Evolutionary conservation across 805 yeast genomes (phyloP).

Genomic region (Starmerella lactis-condensi): DNA sequence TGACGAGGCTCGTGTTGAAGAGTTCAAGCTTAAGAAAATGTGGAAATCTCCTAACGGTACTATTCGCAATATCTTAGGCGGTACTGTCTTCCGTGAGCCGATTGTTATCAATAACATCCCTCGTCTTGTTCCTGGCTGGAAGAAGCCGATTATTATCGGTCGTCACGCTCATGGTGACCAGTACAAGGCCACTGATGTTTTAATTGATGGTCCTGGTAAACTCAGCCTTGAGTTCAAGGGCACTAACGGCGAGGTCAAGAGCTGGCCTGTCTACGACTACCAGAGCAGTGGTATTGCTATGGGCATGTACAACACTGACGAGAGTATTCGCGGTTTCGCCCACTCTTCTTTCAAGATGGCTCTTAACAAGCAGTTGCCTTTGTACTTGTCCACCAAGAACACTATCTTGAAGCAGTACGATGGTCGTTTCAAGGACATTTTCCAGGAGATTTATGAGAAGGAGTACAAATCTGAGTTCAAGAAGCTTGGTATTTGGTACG

Average conservation of each 20-base stretch:
- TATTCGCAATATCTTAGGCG: slow-evolving; percentile 84
- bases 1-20: slow-evolving; percentile 75
- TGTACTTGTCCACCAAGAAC: slow-evolving; percentile 82
- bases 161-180: slow-evolving; percentile 97
- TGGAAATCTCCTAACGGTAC: slow-evolving; percentile 97
- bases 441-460: slow-evolving; percentile 57
- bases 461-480: slow-evolving; percentile 59
- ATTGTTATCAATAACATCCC: slow-evolving; percentile 81
- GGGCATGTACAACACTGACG: slow-evolving; percentile 92
- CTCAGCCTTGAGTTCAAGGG: slow-evolving; percentile 65
- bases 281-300: slow-evolving; percentile 62
- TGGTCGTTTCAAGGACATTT: slow-evolving; percentile 87
- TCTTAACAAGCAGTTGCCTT: slow-evolving; percentile 51
- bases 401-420: slow-evolving; percentile 87
- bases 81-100: slow-evolving; percentile 94
- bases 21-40: slow-evolving; percentile 81
- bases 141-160: slow-evolving; percentile 86
- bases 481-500: slow-evolving; percentile 75
- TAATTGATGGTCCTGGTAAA: slow-evolving; percentile 62
- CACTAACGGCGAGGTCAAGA: slow-evolving; percentile 36
- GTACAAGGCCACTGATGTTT: slow-evolving; percentile 78
- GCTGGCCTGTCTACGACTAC: slow-evolving; percentile 48
- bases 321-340: slow-evolving; percentile 82
- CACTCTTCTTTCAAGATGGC: slow-evolving; percentile 81
- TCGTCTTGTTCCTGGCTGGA: slow-evolving; percentile 79